Evolutionary conservation across 176 grass and related monocot species (phyloP).

Genomic region (Aechmea fasciata): DNA sequence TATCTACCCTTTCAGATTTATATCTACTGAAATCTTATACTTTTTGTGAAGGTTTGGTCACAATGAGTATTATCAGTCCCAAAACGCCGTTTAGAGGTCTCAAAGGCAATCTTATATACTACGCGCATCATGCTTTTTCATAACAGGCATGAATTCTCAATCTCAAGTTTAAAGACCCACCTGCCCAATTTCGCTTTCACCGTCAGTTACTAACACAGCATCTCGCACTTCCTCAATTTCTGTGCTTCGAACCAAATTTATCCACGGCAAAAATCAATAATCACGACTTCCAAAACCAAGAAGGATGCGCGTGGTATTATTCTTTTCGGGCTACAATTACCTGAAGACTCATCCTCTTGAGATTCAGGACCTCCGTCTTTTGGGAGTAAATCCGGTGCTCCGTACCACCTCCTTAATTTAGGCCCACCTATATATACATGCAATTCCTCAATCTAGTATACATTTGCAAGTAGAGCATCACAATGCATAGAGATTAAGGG

Average conservation of each 20-base stretch:
- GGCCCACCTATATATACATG: conserved; percentile 60
- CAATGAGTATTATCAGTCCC: not conserved
- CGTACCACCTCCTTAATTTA: conserved; percentile 95
- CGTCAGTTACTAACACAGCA: conserved; percentile 71
- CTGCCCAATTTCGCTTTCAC: conserved; percentile 84
- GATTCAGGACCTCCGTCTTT: conserved; percentile 51
- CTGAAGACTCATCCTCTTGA: conserved; percentile 58
- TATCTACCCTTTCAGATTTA: no score
- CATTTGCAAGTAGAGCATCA: not conserved
- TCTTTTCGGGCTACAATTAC: conserved; percentile 10
- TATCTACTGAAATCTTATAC: no score
- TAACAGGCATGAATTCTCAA: not conserved
- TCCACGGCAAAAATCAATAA: conserved; percentile 21
- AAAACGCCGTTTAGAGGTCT: no score
- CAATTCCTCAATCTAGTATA: conserved; percentile 4
- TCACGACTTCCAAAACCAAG: not conserved
- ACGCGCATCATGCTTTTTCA: not conserved
- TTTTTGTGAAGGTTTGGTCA: no score
- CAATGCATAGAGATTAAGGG: not conserved
- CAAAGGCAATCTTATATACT: not conserved
- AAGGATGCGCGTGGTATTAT: not conserved
- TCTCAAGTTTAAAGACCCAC: conserved; percentile 16
- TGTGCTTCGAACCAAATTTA: conserved; percentile 28
- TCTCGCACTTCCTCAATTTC: conserved; percentile 57
- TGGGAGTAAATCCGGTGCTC: conserved; percentile 65